These are phyloP conservation scores for Fusarium bactridioides DNA, from an alignment of 2,329 filamentous ascomycete genomes.

Conservation along the genomic window DNA sequence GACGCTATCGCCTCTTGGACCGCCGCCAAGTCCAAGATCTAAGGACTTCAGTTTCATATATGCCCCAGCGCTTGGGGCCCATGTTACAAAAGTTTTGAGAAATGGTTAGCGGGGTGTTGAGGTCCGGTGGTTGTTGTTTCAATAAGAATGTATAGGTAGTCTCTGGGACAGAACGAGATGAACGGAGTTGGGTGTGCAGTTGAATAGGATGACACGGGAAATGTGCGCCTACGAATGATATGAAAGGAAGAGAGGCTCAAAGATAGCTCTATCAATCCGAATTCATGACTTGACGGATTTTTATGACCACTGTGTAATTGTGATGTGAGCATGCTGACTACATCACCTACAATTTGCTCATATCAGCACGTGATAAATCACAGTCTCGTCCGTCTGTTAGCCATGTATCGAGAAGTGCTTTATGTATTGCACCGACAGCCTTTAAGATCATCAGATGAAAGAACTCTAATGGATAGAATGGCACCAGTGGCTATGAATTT, in stretches of 20 bases:
- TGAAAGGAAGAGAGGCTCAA: slow-evolving; percentile 7
- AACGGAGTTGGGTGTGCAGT: slow-evolving; percentile 22
- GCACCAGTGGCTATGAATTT: neutral
- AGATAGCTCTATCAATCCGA: slow-evolving; percentile 19
- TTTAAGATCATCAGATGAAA: neutral
- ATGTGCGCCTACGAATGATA: slow-evolving; percentile 7
- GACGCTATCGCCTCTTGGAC: slow-evolving; percentile 66
- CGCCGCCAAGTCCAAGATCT: slow-evolving; percentile 53
- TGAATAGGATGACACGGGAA: neutral
- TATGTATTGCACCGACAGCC: neutral
- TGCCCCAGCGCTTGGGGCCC: neutral
- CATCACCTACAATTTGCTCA: neutral
- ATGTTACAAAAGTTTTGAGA: slow-evolving; percentile 21
- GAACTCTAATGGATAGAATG: neutral
- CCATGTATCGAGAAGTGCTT: neutral
- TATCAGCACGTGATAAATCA: neutral
- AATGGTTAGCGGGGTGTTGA: slow-evolving; percentile 15
- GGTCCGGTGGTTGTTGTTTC: slow-evolving; percentile 13
- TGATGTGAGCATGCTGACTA: neutral
- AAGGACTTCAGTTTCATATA: neutral
- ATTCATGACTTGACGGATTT: slow-evolving; percentile 6
- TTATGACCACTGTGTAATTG: neutral
- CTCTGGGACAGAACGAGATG: neutral
- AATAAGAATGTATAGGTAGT: slow-evolving; percentile 1
- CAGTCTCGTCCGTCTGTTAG: neutral